Conservation (phyloP, 768 basidiomycete species). For the Suillus clintonianus region DNA sequence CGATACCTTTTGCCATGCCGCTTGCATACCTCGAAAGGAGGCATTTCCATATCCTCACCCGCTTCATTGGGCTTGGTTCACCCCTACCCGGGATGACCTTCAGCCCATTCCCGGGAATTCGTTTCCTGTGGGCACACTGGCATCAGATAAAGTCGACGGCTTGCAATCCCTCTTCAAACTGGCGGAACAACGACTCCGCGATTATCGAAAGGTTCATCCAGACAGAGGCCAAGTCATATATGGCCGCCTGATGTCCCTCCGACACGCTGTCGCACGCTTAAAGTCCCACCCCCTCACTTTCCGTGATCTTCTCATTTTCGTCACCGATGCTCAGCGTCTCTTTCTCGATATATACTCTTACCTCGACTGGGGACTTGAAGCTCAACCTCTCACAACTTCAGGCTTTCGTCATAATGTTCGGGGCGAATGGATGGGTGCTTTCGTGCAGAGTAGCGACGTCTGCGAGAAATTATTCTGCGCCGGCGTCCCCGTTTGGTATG, state of each 20-base stretch:
- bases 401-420: neutral
- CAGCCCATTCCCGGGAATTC: neutral
- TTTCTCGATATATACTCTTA: slow-evolving; percentile 7
- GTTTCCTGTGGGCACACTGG: slow-evolving; percentile 3
- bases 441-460: no score
- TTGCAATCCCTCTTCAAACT: no score
- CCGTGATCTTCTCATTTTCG: neutral
- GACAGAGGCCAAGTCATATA: slow-evolving; percentile 1
- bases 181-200: no score
- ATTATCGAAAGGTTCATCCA: neutral
- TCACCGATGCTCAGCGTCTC: slow-evolving; percentile 5
- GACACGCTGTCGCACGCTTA: neutral
- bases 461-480: no score
- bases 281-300: slow-evolving; percentile 3
- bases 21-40: slow-evolving; percentile 1
- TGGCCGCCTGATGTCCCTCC: neutral
- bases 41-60: slow-evolving; percentile 3
- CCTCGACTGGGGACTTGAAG: neutral
- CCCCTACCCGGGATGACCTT: neutral
- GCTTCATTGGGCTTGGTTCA: slow-evolving; percentile 5
- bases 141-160: neutral
- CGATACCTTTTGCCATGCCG: no score
- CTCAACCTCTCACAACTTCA: neutral
- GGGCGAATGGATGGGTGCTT: slow-evolving; percentile 6
- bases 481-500: no score